A percentile compares a stretch with the other conserved stretches of the same genome.
phyloP scores from a whole-genome alignment of 345 rosid species.

The Lumnitzera racemosa region DNA sequence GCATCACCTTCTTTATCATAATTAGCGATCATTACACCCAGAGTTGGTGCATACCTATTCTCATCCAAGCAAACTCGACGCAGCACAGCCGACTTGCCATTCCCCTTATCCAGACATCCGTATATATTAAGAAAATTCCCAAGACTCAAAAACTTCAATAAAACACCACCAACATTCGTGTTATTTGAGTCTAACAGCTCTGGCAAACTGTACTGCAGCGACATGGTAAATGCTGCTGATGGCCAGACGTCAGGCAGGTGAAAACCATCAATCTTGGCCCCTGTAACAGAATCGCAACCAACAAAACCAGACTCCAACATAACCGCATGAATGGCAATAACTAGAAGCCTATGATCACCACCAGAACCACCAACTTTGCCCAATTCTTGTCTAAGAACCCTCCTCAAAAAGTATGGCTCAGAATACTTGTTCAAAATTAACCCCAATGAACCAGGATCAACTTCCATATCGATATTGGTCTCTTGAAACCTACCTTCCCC shows the following conservation, averaged over 20 bases:
- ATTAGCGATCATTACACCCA: conserved; percentile 25
- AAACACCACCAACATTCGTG: conserved; percentile 21
- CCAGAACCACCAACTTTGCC: conserved; percentile 16
- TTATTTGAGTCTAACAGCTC: conserved; percentile 21
- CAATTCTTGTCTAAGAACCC: conserved; percentile 40
- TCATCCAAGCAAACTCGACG: conserved; percentile 37
- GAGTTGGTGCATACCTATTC: conserved; percentile 29
- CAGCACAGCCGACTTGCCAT: conserved; percentile 12
- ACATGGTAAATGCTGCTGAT: conserved; percentile 17
- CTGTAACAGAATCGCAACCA: conserved; percentile 30
- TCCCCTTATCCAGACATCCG: conserved; percentile 30
- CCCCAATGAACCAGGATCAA: conserved; percentile 22
- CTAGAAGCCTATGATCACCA: conserved; percentile 30
- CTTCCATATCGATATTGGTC: conserved; percentile 8
- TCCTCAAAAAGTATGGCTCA: conserved; percentile 59
- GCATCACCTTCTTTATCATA: conserved; percentile 5
- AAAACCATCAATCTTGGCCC: conserved; percentile 26
- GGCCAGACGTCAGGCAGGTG: conserved; percentile 37
- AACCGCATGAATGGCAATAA: conserved; percentile 59
- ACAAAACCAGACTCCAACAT: conserved; percentile 67
- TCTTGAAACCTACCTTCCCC: neutral
- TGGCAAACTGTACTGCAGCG: conserved; percentile 54
- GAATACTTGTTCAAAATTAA: conserved; percentile 20
- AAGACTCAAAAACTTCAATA: conserved; percentile 39
- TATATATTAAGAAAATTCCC: conserved; percentile 45